phyloP scores from a whole-genome alignment of 495 filamentous ascomycete genomes.

The Hypoxylon cercidicola region DNA sequence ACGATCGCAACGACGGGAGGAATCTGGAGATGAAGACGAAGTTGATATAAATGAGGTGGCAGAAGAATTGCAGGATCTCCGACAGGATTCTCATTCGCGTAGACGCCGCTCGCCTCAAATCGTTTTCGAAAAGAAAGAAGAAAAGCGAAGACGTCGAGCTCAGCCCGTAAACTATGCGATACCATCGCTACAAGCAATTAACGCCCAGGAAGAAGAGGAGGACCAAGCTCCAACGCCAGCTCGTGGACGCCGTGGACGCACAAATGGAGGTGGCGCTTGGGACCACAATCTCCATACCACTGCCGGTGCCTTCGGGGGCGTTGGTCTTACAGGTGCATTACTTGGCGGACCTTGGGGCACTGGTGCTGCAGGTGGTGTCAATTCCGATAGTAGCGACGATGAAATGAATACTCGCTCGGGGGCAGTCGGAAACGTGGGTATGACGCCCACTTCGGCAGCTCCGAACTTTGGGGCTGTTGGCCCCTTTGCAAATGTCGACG shows the following conservation, averaged over 20 bases:
- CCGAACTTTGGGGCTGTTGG: constrained; percentile 45
- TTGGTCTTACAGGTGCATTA: constrained; percentile 73
- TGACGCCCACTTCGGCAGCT: constrained; percentile 77
- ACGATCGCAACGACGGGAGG: constrained; percentile 46
- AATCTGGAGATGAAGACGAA: constrained; percentile 71
- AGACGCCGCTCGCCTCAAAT: constrained; percentile 66
- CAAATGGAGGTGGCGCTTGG: constrained; percentile 64
- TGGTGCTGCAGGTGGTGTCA: constrained; percentile 75
- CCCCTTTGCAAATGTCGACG: constrained; percentile 68
- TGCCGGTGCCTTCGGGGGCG: constrained; percentile 91
- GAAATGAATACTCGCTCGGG: constrained; percentile 72
- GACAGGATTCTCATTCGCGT: constrained; percentile 55
- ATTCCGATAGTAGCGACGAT: constrained; percentile 97
- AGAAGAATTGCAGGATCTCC: constrained; percentile 79
- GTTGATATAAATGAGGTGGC: constrained; percentile 78
- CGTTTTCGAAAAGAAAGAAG: constrained; percentile 58
- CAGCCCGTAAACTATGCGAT: constrained; percentile 65
- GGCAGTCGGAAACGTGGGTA: constrained; percentile 71
- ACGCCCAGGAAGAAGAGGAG: constrained; percentile 70
- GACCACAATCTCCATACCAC: constrained; percentile 84
- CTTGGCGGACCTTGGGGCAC: constrained; percentile 80
- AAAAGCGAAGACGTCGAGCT: constrained; percentile 51
- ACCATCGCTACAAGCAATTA: constrained; percentile 75
- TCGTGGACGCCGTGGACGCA: constrained; percentile 65
- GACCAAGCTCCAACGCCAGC: constrained; percentile 72